These are phyloP conservation scores for Rhododendron henanense DNA, from an alignment of 148 eudicot species.

Conservation along the genomic window DNA sequence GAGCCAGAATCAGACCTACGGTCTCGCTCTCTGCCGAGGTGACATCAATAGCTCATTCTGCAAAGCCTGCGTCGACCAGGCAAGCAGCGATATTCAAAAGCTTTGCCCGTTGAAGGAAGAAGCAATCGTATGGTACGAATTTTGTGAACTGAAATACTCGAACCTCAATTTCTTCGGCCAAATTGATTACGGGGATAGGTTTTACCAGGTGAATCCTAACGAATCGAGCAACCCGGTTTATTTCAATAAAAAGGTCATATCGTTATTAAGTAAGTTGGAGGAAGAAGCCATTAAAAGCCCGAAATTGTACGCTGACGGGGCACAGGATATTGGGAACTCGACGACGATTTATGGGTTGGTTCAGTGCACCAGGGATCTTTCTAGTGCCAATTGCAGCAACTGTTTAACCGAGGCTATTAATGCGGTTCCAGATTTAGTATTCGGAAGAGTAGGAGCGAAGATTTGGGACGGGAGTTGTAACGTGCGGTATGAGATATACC, in stretches of 20 bases:
- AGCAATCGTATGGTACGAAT: too few species aligned
- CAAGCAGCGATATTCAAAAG: slow-evolving; percentile 12
- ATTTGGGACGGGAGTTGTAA: neutral
- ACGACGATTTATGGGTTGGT: neutral
- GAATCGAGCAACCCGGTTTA: neutral
- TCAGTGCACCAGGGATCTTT: neutral
- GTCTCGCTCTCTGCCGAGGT: slow-evolving; percentile 37
- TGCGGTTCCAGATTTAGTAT: neutral
- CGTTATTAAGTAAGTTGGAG: neutral
- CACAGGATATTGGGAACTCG: neutral
- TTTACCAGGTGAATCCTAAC: too few species aligned
- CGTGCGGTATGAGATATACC: neutral
- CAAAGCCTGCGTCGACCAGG: slow-evolving; percentile 22
- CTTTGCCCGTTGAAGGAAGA: slow-evolving; percentile 16
- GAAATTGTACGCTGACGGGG: neutral
- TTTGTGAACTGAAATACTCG: too few species aligned
- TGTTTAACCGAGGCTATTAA: neutral
- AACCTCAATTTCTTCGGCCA: too few species aligned
- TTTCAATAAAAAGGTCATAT: too few species aligned
- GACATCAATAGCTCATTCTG: slow-evolving; percentile 25
- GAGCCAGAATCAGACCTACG: slow-evolving; percentile 10
- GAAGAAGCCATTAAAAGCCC: neutral
- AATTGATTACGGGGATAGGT: too few species aligned
- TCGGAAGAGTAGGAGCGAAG: neutral
- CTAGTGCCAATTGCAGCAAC: neutral